A percentile compares a stretch with the other conserved stretches of the same genome.
Evolutionary conservation across 2,329 filamentous ascomycete species (phyloP).

Genomic region (Chaetoscypha palmicola): DNA sequence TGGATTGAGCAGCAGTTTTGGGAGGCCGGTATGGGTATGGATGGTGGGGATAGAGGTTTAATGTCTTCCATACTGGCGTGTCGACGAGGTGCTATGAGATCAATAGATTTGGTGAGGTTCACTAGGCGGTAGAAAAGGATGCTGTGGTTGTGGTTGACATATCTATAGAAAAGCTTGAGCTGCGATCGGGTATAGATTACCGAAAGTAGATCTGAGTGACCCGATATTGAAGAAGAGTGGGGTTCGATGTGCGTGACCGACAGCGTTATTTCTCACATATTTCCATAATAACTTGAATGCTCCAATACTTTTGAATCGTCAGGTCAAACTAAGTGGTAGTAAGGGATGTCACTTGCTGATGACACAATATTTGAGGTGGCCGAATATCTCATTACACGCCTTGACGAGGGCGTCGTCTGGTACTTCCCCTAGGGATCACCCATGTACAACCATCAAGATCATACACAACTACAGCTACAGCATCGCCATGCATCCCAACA

Average conservation of each 20-base stretch:
- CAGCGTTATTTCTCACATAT: too few species aligned
- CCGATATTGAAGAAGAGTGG: too few species aligned
- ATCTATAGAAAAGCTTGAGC: neutral
- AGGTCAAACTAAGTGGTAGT: too few species aligned
- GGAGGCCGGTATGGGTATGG: neutral
- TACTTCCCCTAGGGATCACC: slow-evolving; percentile 26
- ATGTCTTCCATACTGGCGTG: neutral
- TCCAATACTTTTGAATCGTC: too few species aligned
- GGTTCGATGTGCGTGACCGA: too few species aligned
- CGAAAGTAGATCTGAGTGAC: too few species aligned
- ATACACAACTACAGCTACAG: slow-evolving; percentile 28
- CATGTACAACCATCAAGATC: slow-evolving; percentile 30
- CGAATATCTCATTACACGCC: slow-evolving; percentile 32
- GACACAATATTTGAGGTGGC: slow-evolving; percentile 34
- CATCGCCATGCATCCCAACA: slow-evolving; percentile 32
- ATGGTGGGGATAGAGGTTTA: neutral
- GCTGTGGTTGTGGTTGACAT: too few species aligned
- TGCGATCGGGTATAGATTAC: too few species aligned
- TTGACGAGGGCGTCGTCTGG: slow-evolving; percentile 28
- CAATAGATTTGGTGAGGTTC: too few species aligned
- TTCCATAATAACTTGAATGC: too few species aligned
- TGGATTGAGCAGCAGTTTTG: slow-evolving; percentile 6
- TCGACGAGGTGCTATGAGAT: neutral
- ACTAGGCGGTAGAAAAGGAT: too few species aligned
- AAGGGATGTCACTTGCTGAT: too few species aligned